Percentiles rank a stretch among this genome's conserved stretches.
Conservation (phyloP, 441 rosid genomes). For the Flueggea neowawraea region DNA sequence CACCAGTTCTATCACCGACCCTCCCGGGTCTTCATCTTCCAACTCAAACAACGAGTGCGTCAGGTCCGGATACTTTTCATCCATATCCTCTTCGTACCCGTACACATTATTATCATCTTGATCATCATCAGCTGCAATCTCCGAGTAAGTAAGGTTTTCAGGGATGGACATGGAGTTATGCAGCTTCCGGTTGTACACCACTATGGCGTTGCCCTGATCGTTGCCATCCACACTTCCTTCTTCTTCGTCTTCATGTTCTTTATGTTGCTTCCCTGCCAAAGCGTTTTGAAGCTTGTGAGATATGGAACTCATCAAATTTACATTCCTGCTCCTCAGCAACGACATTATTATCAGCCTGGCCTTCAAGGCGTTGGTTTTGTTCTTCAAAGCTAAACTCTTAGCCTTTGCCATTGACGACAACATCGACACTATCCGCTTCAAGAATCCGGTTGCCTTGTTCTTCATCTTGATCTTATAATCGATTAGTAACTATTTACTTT, state of each 20-base stretch:
- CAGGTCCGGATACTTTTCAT: slow-evolving; percentile 47
- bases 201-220: slow-evolving; percentile 23
- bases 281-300: slow-evolving; percentile 53
- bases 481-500: too few species aligned
- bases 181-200: slow-evolving; percentile 6
- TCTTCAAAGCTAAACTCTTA: slow-evolving; percentile 55
- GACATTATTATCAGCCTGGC: slow-evolving; percentile 67
- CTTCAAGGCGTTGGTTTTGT: slow-evolving; percentile 52
- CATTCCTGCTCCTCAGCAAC: slow-evolving; percentile 52
- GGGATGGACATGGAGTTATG: slow-evolving; percentile 27
- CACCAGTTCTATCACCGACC: slow-evolving; percentile 72
- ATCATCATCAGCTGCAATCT: slow-evolving; percentile 5
- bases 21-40: slow-evolving; percentile 42
- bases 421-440: slow-evolving; percentile 44
- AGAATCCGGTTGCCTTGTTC: slow-evolving; percentile 44
- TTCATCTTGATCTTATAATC: slow-evolving; percentile 31
- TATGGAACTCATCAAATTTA: slow-evolving; percentile 41
- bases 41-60: slow-evolving; percentile 42
- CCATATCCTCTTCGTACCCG: slow-evolving; percentile 1
- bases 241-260: slow-evolving; percentile 1
- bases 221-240: slow-evolving; percentile 2
- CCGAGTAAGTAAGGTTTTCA: slow-evolving; percentile 8
- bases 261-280: slow-evolving; percentile 13
- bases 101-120: slow-evolving; percentile 1
- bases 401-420: slow-evolving; percentile 42